Conservation (phyloP, 2,329 filamentous ascomycete species). For the Clarireedia hainanense region DNA sequence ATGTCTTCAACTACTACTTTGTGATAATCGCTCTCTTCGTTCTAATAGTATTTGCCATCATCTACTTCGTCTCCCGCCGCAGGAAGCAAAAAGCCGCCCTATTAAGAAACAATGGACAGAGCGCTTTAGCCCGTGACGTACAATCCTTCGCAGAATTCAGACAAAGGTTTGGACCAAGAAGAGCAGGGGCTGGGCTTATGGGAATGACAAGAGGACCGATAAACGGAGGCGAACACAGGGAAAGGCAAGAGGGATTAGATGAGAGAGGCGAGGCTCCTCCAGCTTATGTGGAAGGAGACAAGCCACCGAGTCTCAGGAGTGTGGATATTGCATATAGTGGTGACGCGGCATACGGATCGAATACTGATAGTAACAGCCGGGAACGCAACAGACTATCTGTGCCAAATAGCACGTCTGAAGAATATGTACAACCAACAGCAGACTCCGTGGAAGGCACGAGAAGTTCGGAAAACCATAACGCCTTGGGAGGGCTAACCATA, state of each 20-base stretch:
- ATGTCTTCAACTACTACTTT: conserved; percentile 49
- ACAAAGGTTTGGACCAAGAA: conserved; percentile 13
- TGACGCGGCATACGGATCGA: neutral
- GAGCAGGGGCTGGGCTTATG: conserved; percentile 2
- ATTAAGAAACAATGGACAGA: conserved; percentile 19
- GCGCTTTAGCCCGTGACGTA: conserved; percentile 27
- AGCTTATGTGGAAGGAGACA: conserved; percentile 39
- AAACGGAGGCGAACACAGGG: conserved; percentile 1
- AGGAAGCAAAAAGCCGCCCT: conserved; percentile 17
- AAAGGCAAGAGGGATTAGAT: conserved; percentile 48
- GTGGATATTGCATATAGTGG: neutral
- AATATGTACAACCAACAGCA: neutral
- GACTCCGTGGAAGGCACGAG: neutral
- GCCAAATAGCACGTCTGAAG: neutral
- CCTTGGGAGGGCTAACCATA: neutral
- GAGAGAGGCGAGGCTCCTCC: conserved; percentile 59
- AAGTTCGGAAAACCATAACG: neutral
- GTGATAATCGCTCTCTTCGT: conserved; percentile 41
- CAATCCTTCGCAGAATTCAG: conserved; percentile 15
- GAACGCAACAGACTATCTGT: too few species aligned
- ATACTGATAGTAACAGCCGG: too few species aligned
- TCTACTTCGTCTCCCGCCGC: conserved; percentile 38
- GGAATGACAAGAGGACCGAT: conserved; percentile 4
- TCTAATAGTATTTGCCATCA: conserved; percentile 33
- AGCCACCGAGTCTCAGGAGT: conserved; percentile 23